phyloP scores from a whole-genome alignment of 192 early-diverging fungal species.

The Powellomyces hirtus region DNA sequence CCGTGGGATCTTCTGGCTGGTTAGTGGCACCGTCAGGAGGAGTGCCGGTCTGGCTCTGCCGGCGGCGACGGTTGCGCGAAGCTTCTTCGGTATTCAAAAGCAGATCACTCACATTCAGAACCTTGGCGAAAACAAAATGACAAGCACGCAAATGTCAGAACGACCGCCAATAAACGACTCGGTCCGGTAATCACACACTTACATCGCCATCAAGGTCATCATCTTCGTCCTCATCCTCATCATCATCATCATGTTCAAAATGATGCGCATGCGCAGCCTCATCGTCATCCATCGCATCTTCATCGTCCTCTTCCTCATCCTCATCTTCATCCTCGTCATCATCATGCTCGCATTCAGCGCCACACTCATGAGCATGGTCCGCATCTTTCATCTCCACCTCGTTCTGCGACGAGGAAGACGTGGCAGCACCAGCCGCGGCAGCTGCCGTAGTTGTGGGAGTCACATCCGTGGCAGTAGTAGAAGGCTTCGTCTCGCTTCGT shows the following conservation, averaged over 20 bases:
- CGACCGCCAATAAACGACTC: background rate
- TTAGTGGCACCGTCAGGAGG: background rate
- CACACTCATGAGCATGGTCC: constrained; percentile 9
- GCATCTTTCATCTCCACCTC: background rate
- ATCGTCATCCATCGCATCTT: constrained; percentile 36
- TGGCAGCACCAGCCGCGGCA: background rate
- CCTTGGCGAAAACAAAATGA: constrained; percentile 26
- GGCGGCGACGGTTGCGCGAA: constrained; percentile 7
- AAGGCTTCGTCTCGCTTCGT: constrained; percentile 12
- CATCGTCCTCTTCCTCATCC: constrained; percentile 22
- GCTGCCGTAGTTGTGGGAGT: background rate
- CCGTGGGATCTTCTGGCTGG: background rate
- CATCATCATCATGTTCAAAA: constrained; percentile 26
- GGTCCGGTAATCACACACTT: too few species aligned
- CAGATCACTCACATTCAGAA: constrained; percentile 37
- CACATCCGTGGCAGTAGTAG: background rate
- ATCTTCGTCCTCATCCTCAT: constrained; percentile 23
- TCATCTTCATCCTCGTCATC: constrained; percentile 29
- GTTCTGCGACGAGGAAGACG: background rate
- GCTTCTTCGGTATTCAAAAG: constrained; percentile 36
- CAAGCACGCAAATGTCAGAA: background rate
- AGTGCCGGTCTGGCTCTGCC: background rate
- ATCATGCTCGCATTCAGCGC: constrained; percentile 26
- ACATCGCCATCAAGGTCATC: constrained; percentile 30
- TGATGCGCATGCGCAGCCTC: constrained; percentile 35